Conservation (phyloP, 1,284 basidiomycete species). For the Austropuccinia psidii region DNA sequence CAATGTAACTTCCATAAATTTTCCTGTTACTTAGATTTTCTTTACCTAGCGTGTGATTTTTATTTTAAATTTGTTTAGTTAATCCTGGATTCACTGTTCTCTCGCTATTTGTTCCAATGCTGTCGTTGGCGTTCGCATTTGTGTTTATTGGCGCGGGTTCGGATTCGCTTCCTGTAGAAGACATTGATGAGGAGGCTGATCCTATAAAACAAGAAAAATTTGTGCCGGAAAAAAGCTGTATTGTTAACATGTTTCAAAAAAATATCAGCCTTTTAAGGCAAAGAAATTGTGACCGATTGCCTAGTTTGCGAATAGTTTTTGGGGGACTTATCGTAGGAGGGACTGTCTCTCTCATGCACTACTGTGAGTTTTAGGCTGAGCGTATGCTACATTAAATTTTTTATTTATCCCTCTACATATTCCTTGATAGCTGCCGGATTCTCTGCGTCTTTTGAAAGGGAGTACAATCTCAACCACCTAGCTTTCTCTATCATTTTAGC, state of each 20-base stretch:
- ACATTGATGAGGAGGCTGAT: not conserved
- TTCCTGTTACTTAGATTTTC: not conserved
- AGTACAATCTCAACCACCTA: constrained; percentile 48
- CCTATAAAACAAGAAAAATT: not conserved
- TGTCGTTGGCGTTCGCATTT: constrained; percentile 11
- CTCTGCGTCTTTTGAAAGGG: constrained; percentile 45
- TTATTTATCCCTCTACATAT: constrained; percentile 46
- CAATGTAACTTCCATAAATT: not conserved
- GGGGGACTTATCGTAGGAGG: constrained; percentile 63
- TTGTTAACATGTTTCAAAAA: not conserved
- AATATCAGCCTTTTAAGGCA: not conserved
- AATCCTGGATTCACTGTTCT: constrained; percentile 20
- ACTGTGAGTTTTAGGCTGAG: not conserved
- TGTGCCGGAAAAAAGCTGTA: not conserved
- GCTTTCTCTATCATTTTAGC: constrained; percentile 51
- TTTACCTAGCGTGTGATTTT: not conserved
- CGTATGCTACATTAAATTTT: not conserved
- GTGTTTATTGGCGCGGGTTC: constrained; percentile 19
- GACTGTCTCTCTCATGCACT: constrained; percentile 54
- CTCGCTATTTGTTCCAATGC: constrained; percentile 24
- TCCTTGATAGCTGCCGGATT: constrained; percentile 47
- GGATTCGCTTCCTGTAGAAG: not conserved
- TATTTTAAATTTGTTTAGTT: not conserved
- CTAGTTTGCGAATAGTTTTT: constrained; percentile 9
- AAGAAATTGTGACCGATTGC: not conserved